Base-by-base conservation (phyloP, 768 basidiomycete species). In the Tulasnella sp. region DNA sequence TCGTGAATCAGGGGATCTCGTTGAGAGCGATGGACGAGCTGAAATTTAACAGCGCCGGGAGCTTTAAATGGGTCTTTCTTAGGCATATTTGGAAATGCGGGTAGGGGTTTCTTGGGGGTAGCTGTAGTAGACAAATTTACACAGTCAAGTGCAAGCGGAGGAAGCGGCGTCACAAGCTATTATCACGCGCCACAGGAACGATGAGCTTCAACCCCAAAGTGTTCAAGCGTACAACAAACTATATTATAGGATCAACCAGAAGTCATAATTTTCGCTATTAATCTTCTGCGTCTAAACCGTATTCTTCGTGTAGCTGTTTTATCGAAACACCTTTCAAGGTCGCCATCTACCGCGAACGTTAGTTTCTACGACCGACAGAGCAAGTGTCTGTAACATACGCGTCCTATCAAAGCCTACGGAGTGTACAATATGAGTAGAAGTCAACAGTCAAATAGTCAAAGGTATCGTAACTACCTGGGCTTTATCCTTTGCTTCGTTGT, bases 1-100 rank as follows among this genome's bases (percentile, higher is more conserved):
- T 98, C 95, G 77, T 98, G 90, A 75, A 95, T 94, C 65, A 96
- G 87, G 2, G 97, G 97, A 81, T 98, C 97, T 59, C 96, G 83
- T 77, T 95, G 95, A 8, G 95, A 98, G 73, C 97, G 86, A 79
- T 98, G 94, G 26, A 99, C 95, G 42, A 99, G 91, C 82, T 98
- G 95, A 77, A 96, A 98, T 79, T 98, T 95, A 77, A 89, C 88
- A 71, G 90, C 89, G 26, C 92, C 93, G 8, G 96, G 92, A 75
- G 89, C 89, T 73, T 94, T 88, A 83, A 92, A 99, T 75, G 95
- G 86, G 16, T 95, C 95, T 81, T 90, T 92, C 76, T 84, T 82
- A 42, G 91, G 85, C 91, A 92, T 92, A 3, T 4, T 65, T 11
- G 19, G n/a, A 11, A 14, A 40, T 37, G 35, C 11, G 52, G 32